Conservation (phyloP, 352 stramenopile species). For the Globisporangium heterothallicum region DNA sequence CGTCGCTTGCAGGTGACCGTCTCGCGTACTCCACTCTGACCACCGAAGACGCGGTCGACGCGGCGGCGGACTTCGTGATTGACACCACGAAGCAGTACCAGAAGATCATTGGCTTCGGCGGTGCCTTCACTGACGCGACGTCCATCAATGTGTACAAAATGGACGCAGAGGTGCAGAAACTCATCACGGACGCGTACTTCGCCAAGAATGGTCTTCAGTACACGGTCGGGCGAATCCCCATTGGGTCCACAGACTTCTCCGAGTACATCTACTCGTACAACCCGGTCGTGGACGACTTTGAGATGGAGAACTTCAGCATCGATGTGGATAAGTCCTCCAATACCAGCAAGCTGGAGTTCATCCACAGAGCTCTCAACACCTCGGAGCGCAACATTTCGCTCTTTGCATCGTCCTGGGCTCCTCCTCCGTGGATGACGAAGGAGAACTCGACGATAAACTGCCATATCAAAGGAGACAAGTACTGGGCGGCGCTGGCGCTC, state of each 20-base stretch:
- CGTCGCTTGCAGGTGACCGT: constrained; percentile 39
- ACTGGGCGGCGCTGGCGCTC: constrained; percentile 53
- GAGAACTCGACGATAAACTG: constrained; percentile 44
- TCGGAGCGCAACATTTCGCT: constrained; percentile 37
- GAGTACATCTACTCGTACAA: constrained; percentile 42
- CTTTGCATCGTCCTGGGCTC: constrained; percentile 71
- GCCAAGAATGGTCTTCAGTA: constrained; percentile 55
- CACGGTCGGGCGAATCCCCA: constrained; percentile 64
- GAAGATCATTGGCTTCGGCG: constrained; percentile 74
- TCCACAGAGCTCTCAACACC: constrained; percentile 27
- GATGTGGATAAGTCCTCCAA: constrained; percentile 46
- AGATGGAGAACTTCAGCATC: constrained; percentile 64
- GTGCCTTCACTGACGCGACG: constrained; percentile 75
- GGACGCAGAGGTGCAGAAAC: constrained; percentile 35
- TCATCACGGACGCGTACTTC: constrained; percentile 66
- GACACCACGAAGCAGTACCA: constrained; percentile 38
- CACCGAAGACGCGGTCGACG: background rate
- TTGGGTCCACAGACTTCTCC: constrained; percentile 78
- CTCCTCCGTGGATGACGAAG: constrained; percentile 76
- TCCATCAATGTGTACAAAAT: constrained; percentile 71
- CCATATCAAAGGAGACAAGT: constrained; percentile 36
- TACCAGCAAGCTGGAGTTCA: constrained; percentile 31
- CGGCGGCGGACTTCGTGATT: constrained; percentile 27
- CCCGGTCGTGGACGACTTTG: constrained; percentile 24
- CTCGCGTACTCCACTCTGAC: constrained; percentile 30